Conservation (phyloP, 2,329 filamentous ascomycete species). For the Phyllosticta ampelicida region DNA sequence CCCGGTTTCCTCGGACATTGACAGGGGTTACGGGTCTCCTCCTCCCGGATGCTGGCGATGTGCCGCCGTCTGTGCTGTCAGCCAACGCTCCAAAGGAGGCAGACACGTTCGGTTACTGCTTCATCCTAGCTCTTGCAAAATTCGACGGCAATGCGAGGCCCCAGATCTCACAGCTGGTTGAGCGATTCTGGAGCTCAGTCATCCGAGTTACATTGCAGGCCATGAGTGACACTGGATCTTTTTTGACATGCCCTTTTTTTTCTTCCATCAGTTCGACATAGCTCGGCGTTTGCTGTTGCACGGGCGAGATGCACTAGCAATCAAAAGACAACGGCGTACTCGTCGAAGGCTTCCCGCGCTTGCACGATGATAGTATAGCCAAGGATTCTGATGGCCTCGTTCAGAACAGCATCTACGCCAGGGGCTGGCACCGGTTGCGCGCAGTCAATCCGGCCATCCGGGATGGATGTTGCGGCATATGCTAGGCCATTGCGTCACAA, state of each 20-base stretch:
- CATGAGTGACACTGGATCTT: background rate
- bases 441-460: background rate
- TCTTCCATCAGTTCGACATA: background rate
- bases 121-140: slow-evolving; percentile 10
- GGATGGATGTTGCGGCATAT: slow-evolving; percentile 1
- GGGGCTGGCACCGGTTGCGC: background rate
- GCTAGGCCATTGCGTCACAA: background rate
- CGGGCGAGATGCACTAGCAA: background rate
- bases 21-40: slow-evolving; percentile 12
- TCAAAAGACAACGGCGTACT: background rate
- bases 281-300: slow-evolving; percentile 2
- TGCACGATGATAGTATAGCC: slow-evolving; percentile 2
- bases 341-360: background rate
- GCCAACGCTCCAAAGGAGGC: slow-evolving; percentile 11
- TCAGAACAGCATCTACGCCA: background rate
- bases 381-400: background rate
- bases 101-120: slow-evolving; percentile 9
- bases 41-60: slow-evolving; percentile 8
- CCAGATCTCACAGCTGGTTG: slow-evolving; percentile 2
- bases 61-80: slow-evolving; percentile 11
- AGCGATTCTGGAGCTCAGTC: slow-evolving; percentile 1
- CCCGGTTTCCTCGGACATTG: slow-evolving; percentile 10
- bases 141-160: slow-evolving; percentile 1
- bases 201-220: background rate
- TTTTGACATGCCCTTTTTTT: background rate